Evolutionary conservation across 257 asterid genomes (phyloP).

Genomic region (Asclepias syriaca): DNA sequence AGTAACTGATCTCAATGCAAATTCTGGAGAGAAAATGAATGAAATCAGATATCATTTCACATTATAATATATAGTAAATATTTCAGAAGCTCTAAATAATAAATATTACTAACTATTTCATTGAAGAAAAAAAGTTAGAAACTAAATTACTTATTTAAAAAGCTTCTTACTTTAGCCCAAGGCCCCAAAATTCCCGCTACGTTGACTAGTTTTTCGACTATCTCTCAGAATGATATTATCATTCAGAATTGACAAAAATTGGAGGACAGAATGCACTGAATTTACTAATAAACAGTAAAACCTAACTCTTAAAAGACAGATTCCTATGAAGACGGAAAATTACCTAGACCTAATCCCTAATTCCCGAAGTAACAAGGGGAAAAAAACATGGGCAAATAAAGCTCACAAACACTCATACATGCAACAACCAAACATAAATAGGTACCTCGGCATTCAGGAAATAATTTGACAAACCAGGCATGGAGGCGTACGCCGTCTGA

Average conservation of each 20-base stretch:
- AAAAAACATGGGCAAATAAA: neutral
- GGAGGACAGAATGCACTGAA: neutral
- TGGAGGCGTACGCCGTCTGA: constrained; percentile 97
- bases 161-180: no score
- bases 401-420: neutral
- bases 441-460: constrained; percentile 71
- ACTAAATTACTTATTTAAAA: no score
- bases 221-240: neutral
- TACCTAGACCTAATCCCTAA: constrained; percentile 11
- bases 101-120: no score
- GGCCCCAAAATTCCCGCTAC: no score
- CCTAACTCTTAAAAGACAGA: neutral
- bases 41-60: neutral
- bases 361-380: neutral
- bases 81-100: neutral
- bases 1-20: neutral
- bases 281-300: neutral
- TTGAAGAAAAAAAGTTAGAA: no score
- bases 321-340: neutral
- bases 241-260: neutral
- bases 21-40: neutral
- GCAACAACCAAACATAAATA: neutral
- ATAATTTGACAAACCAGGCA: constrained; percentile 84
- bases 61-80: neutral
- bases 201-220: neutral